A percentile compares a stretch with the other conserved stretches of the same genome.
Evolutionary conservation across 2,329 filamentous ascomycete species (phyloP).

Genomic region (Colletotrichum plurivorum): DNA sequence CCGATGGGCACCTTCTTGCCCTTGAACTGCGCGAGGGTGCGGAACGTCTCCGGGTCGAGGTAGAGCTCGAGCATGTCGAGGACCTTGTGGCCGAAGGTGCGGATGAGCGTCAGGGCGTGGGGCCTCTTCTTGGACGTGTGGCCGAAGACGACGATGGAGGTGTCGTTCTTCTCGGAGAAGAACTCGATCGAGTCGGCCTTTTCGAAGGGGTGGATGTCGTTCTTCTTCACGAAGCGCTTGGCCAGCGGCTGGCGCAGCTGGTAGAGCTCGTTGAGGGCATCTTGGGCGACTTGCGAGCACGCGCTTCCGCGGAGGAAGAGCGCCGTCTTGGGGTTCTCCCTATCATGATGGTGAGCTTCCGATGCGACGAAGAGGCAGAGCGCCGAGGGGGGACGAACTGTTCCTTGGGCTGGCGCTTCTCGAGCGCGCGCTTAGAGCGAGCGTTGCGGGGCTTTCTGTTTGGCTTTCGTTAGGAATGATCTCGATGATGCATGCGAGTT

Average conservation of each 20-base stretch:
- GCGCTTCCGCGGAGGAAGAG: conserved; percentile 91
- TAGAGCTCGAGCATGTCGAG: conserved; percentile 96
- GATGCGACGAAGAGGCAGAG: neutral
- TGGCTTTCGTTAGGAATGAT: neutral
- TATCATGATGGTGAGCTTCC: conserved; percentile 4
- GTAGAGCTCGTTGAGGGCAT: conserved; percentile 87
- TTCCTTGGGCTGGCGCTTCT: conserved; percentile 90
- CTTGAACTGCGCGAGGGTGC: conserved; percentile 82
- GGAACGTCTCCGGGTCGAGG: conserved; percentile 81
- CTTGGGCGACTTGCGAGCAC: conserved; percentile 86
- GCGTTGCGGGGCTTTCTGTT: conserved; percentile 76
- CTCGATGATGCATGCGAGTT: too few species aligned
- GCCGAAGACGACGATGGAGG: conserved; percentile 86
- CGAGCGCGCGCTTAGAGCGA: conserved; percentile 94
- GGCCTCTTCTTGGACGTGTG: conserved; percentile 95
- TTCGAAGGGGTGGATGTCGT: conserved; percentile 94
- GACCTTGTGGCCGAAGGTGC: conserved; percentile 88
- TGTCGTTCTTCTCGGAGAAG: conserved; percentile 96
- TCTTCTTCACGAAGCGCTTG: conserved; percentile 97
- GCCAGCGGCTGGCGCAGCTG: conserved; percentile 87
- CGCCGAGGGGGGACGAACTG: conserved; percentile 52
- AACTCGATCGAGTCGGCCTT: conserved; percentile 91
- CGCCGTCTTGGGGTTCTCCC: conserved; percentile 89
- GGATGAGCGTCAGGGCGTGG: conserved; percentile 85
- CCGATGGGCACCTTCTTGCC: conserved; percentile 83